Evolutionary conservation across 2,329 filamentous ascomycete species (phyloP), one percentile per base, ranked within the genome.

Genomic region (Ceratocystis destructans): DNA sequence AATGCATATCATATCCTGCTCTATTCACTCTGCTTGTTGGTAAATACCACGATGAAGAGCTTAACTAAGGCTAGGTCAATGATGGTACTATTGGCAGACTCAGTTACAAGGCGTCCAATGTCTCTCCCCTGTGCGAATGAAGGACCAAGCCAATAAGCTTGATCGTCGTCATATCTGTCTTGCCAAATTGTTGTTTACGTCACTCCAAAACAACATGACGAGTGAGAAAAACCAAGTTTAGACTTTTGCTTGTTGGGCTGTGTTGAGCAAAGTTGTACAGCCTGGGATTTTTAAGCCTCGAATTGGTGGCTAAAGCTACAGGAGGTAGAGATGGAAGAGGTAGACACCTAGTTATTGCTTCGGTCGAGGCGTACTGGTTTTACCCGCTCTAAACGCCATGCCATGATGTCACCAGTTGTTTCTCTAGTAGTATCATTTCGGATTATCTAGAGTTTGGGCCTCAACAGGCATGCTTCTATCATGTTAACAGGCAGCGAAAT

Each of bases 121-220:
- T 59, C 55, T 59, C 28, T 10, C 15, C 12, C 25, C 22, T 28
- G 12, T 59, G 25, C 10, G 64, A 5, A 5, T 45, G 37, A 15
- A 59, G 61, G 64, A 61, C 53, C 28, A 61, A 37, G 48, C 44
- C 17, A 45, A 59, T 12, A n/a, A 46, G 20, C 31, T 25, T 25
- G 61, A 31, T 28, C 53, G 59, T n/a, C 31, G 64, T 20, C 64
- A 59, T 65, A 20, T 25, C 28, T 41, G 53, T 46, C 33, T 20
- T 44, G 28, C 31, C 48, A 20, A 10, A n/a, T 41, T 44, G 46
- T 46, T 7, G 22, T 17, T 33, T 65, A 65, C 41, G 50, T 65
- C 64, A 65, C 37, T 59, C 31, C 22, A 31, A 61, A 65, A 65
- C 48, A 65, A 25, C 37, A 64, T 37, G 44, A 53, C 10, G 28